Base-by-base conservation (phyloP, 257 asterid species). In the Echites panduratus region DNA sequence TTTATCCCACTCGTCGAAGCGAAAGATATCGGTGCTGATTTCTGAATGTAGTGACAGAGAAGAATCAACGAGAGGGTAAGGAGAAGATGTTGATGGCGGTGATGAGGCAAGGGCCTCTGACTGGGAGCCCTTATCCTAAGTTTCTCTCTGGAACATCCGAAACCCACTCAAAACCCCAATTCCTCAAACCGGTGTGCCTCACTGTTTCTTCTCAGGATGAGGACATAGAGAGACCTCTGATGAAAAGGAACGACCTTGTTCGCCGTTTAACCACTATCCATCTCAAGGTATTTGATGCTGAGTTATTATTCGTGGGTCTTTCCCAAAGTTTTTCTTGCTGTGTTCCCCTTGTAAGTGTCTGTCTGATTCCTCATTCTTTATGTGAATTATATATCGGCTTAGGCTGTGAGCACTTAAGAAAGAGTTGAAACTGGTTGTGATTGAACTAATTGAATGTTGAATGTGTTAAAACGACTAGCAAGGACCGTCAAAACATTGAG, bases 31-130 rank as follows among this genome's bases (percentile, higher is more conserved):
- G 14, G 32, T 5, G 24, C 44, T 61, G 50, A 4, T 26, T 27
- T 57, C 73, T 7, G 65, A 14, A 45, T 24, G 20, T n/a, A 48
- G 19, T 8, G 62, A 62, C 32, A 13, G 7, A 73, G 5, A 27
- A 26, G 45, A 61, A 70, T 56, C 67, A 29, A 27, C 38, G 57
- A 19, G 50, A 43, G 27, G 14, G 84, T 29, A 26, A 17, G 81
- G 66, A 71, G 81, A 71, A 41, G 65, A 77, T 80, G 71, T 86
- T 73, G 88, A 79, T 76, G 81, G 77, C 80, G 84, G 47, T 82
- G 80, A 83, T 82, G 89, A 83, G 82, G 82, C 88, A 82, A 76
- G 91, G 94, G 75, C 79, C 77, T 73, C 80, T 85, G 24, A 54
- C 80, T 52, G 81, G 85, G 90, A 85, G 82, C 85, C 81, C 88